Evolutionary conservation across 75 land plant species (phyloP).

Genomic region (Picea sitchensis): DNA sequence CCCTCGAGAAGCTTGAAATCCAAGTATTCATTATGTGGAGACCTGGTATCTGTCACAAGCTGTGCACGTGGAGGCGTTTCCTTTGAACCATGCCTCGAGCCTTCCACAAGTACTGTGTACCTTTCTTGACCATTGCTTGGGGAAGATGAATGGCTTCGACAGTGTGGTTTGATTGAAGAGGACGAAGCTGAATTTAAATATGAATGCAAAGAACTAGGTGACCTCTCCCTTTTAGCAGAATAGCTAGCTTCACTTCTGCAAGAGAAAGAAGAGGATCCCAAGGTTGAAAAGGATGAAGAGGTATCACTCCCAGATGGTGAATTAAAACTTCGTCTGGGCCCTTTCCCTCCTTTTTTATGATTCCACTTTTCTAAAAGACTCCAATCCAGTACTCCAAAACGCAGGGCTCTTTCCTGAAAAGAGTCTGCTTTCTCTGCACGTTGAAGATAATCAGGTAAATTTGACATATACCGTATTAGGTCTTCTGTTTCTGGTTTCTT

Average conservation of each 20-base stretch:
- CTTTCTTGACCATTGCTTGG: conserved; percentile 9
- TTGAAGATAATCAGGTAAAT: conserved; percentile 45
- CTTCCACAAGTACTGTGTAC: neutral
- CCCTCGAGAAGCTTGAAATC: conserved; percentile 9
- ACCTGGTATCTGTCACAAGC: neutral
- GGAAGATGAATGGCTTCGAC: conserved; percentile 2
- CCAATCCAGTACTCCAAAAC: conserved; percentile 70
- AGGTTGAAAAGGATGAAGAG: conserved; percentile 14
- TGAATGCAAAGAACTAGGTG: conserved; percentile 7
- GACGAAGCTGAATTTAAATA: neutral
- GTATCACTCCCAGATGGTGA: conserved; percentile 10
- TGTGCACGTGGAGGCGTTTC: neutral
- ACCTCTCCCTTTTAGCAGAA: conserved; percentile 4
- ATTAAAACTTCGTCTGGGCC: conserved; percentile 7
- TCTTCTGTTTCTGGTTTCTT: conserved; percentile 22
- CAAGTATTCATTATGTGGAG: neutral
- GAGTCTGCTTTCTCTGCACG: conserved; percentile 15
- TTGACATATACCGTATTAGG: conserved; percentile 55
- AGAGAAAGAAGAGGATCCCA: conserved; percentile 15
- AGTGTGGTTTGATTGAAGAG: neutral
- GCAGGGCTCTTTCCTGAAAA: conserved; percentile 43
- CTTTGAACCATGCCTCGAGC: neutral
- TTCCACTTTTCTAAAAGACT: conserved; percentile 49
- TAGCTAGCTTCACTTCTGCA: conserved; percentile 3
- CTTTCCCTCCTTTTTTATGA: conserved; percentile 14